Evolutionary conservation across 345 rosid genomes (phyloP), one percentile per base, ranked within the genome.

Genomic region (Eucalyptus sideroxylon): DNA sequence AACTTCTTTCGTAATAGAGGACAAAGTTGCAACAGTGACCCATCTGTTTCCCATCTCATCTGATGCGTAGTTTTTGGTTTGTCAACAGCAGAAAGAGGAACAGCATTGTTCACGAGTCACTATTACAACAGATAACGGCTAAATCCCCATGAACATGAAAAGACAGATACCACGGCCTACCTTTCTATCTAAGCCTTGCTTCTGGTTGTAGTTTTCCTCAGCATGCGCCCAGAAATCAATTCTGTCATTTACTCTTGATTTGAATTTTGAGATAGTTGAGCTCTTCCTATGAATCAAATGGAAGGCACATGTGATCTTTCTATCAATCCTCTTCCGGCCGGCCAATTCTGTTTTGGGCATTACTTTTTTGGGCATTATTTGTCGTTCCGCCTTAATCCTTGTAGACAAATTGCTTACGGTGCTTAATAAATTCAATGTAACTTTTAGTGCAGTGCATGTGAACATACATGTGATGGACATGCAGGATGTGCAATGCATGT

Each of bases 171-270:
- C 21, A 16, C 59, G 90, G 60, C 47, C 83, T 77, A 94, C 98
- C 97, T 96, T 96, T 91, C 95, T 95, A 80, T 93, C 90, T 65
- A 87, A 51, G 60, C 83, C 91, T 87, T 93, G 92, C 47, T 92
- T 93, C 88, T 87, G 93, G 88, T 94, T 93, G 90, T 94, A 94
- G 53, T 90, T 96, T 92, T 95, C 98, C 92, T 97, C 98, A 12
- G 97, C 98, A 50, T 56, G 93, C 93, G 97, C 94, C 92, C 96
- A 92, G 90, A 96, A 89, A 80, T 94, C 95, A 27, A 96, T 90
- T 94, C 92, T 96, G 89, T 94, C 96, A 65, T 92, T 92, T 47
- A 96, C 87, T 89, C 96, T 94, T 89, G 94, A 86, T 87, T 93
- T 91, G 62, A 94, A 89, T 89, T 93, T 93, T 72, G 95, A 93